A percentile compares a stretch with the other conserved stretches of the same genome.
phyloP scores from a whole-genome alignment of 257 asterid genomes.

The Nicotiana undulata region DNA sequence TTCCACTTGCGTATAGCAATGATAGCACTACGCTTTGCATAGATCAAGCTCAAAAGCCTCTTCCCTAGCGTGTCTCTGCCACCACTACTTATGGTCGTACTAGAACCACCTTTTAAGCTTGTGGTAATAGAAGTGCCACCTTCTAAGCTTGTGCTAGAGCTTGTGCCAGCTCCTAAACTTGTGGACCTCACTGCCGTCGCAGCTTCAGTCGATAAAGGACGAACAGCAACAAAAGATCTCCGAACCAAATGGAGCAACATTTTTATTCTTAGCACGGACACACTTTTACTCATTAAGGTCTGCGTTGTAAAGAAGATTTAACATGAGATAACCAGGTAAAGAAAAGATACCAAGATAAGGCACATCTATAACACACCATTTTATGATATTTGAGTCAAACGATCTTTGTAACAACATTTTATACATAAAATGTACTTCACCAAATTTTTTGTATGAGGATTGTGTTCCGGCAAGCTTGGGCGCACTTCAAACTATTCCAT shows the following conservation, averaged over 20 bases:
- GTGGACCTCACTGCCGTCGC: conserved; percentile 22
- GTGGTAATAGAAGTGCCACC: not conserved
- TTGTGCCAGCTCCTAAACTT: not conserved
- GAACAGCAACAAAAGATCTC: conserved; percentile 52
- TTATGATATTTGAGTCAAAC: not conserved
- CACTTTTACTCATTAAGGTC: not conserved
- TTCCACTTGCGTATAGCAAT: conserved; percentile 70
- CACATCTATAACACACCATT: not conserved
- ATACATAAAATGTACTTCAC: not conserved
- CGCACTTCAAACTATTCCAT: not conserved
- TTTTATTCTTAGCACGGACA: not conserved
- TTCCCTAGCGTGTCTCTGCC: conserved; percentile 60
- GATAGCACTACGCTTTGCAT: conserved; percentile 74
- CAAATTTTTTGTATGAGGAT: not conserved
- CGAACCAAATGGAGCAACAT: conserved; percentile 44
- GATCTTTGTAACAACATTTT: not conserved
- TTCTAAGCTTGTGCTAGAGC: conserved; percentile 7
- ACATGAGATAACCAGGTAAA: not conserved
- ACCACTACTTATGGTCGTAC: conserved; percentile 16
- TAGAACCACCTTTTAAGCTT: not conserved
- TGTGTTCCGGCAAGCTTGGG: not conserved
- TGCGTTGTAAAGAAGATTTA: not conserved
- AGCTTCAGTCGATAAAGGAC: conserved; percentile 46
- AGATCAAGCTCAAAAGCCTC: conserved; percentile 60
- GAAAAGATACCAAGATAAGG: not conserved